These are phyloP conservation scores for Hygrocybe punicea DNA, from an alignment of 768 basidiomycete genomes.

Conservation along the genomic window DNA sequence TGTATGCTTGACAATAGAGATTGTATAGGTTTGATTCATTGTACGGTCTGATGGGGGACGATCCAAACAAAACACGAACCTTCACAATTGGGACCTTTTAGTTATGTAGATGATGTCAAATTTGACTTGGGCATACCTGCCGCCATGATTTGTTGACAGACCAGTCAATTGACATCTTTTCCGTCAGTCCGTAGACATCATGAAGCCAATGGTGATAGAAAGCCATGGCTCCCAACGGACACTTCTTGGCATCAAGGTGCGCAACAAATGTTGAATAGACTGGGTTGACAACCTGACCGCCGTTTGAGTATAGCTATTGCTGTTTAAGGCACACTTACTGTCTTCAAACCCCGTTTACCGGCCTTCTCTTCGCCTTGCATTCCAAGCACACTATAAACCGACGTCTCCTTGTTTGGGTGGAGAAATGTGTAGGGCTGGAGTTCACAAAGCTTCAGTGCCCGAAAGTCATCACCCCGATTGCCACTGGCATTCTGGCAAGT, in stretches of 20 bases:
- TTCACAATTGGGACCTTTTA: slow-evolving; percentile 21
- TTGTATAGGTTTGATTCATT: too few relatives aligned
- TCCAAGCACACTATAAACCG: slow-evolving; percentile 21
- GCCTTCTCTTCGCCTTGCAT: slow-evolving; percentile 30
- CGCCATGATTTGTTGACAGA: slow-evolving; percentile 27
- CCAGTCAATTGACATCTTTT: slow-evolving; percentile 24
- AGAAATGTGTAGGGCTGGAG: slow-evolving; percentile 26
- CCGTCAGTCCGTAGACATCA: slow-evolving; percentile 17
- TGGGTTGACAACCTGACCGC: slow-evolving; percentile 27
- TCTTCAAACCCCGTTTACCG: slow-evolving; percentile 20
- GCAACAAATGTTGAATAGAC: slow-evolving; percentile 29
- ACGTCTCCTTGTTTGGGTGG: slow-evolving; percentile 23
- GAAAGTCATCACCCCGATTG: slow-evolving; percentile 32
- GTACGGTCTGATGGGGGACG: too few relatives aligned
- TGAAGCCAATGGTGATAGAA: slow-evolving; percentile 29
- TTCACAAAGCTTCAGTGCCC: slow-evolving; percentile 23
- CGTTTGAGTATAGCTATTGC: not conserved
- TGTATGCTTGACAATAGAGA: too few relatives aligned
- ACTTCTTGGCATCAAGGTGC: slow-evolving; percentile 21
- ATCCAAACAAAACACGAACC: slow-evolving; percentile 14
- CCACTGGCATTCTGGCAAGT: slow-evolving; percentile 27
- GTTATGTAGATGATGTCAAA: slow-evolving; percentile 19
- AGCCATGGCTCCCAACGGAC: slow-evolving; percentile 27
- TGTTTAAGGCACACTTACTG: slow-evolving; percentile 15
- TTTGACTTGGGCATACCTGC: slow-evolving; percentile 19